phyloP scores from a whole-genome alignment of 176 grass and related monocot species.

The Microstegium vimineum region DNA sequence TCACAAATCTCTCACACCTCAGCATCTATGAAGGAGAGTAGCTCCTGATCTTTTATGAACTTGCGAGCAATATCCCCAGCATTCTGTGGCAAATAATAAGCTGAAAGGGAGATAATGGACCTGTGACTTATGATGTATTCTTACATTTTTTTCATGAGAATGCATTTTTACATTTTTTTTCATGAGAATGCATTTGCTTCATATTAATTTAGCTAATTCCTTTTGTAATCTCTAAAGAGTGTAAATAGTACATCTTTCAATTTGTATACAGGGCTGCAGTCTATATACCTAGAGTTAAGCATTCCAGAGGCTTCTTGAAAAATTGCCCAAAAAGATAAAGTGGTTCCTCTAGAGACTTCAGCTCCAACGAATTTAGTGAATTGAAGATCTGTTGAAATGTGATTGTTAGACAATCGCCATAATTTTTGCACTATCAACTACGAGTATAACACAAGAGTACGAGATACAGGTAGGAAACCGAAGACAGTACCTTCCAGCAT shows the following conservation, averaged over 20 bases:
- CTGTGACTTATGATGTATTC: neutral
- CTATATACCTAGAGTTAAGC: conserved; percentile 77
- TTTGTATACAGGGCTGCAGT: neutral
- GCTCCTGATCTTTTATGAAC: conserved; percentile 86
- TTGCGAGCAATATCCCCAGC: conserved; percentile 93
- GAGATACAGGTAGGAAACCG: neutral
- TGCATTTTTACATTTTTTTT: neutral
- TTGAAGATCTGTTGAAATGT: conserved; percentile 69
- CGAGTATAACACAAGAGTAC: neutral
- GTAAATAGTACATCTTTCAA: neutral
- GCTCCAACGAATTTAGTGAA: conserved; percentile 83
- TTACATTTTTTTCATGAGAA: neutral
- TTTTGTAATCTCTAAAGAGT: neutral
- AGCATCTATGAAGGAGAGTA: conserved; percentile 98
- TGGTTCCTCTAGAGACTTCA: conserved; percentile 93
- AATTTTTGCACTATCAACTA: neutral
- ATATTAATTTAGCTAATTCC: neutral
- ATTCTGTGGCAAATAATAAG: conserved; percentile 94
- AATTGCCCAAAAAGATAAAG: conserved; percentile 93
- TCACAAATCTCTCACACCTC: conserved; percentile 74
- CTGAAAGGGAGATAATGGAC: conserved; percentile 44
- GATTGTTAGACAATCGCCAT: neutral
- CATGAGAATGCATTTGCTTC: neutral
- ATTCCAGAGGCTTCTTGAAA: conserved; percentile 88
- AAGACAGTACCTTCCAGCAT: conserved; percentile 76